Base-by-base conservation (phyloP, 345 rosid species). In the Rhodamnia rubescens region DNA sequence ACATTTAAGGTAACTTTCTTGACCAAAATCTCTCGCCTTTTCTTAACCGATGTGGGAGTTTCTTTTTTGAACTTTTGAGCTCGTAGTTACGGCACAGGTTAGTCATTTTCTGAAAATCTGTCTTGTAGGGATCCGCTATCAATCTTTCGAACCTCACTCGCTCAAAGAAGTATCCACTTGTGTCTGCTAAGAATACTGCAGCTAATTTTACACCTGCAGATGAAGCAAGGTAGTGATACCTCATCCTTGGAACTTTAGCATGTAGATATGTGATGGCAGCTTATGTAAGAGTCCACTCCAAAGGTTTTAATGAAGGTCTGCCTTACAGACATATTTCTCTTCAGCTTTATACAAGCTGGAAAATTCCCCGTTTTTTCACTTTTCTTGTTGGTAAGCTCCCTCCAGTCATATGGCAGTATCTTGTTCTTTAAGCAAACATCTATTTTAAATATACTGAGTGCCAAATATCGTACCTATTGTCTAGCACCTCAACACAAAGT, bases 121-220 rank as follows among this genome's bases (percentile, higher is more conserved):
- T 82, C 74, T 84, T 54, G 54, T 64, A 95, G 98, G 98, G 98
- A 47, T 87, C 92, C 49, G 95, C 95, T 87, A 93, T 95, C 64
- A 91, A 87, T 87, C 90, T 94, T 84, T 90, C 95, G 8, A 93
- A 93, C 83, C 92, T 91, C 26, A 90, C 93, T 36, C 82, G 87
- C 58, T 87, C 92, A 5, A 86, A 87, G 88, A 83, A 92, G 53
- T 92, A 91, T 81, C 95, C 96, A 82, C 88, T 94, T 56, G 95
- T 89, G 84, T 92, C 88, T 88, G 96, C 93, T 82, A 88, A 90
- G 87, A 87, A 87, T 81, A 92, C 85, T 83, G 98, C 95, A 58
- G 87, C 92, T 85, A 87, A 90, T 24, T 92, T 91, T 52, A 86
- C 89, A 51, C 92, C 96, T 4, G 20, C 83, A 74, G 87, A 92